phyloP scores from a whole-genome alignment of 116 monocot genomes.

The Cymodocea nodosa region DNA sequence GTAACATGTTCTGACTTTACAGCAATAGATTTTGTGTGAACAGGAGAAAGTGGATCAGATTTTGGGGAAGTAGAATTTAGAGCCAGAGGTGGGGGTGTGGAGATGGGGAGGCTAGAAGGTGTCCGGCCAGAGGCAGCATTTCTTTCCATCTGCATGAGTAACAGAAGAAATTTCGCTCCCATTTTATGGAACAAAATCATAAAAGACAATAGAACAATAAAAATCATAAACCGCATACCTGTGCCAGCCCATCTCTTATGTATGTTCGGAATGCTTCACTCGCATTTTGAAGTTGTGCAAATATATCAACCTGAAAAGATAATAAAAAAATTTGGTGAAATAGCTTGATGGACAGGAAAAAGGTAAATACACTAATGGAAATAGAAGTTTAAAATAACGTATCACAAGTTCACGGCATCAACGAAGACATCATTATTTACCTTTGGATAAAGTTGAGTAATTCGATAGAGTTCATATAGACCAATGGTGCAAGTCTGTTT shows the following conservation, averaged over 20 bases:
- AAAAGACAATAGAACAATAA: neutral
- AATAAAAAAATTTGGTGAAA: neutral
- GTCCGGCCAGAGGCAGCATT: conserved; percentile 85
- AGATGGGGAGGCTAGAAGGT: conserved; percentile 72
- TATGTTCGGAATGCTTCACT: conserved; percentile 98
- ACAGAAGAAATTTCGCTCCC: neutral
- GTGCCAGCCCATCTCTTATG: conserved; percentile 90
- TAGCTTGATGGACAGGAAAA: neutral
- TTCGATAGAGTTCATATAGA: conserved; percentile 84
- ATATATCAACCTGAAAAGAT: conserved; percentile 78
- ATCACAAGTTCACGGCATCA: neutral
- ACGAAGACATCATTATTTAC: conserved; percentile 13
- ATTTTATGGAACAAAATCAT: neutral
- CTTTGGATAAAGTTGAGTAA: conserved; percentile 94
- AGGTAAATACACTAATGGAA: neutral
- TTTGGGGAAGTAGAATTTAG: conserved; percentile 55
- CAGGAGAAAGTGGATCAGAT: conserved; percentile 57
- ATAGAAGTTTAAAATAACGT: neutral
- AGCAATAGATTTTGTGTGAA: conserved; percentile 50
- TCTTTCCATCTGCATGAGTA: conserved; percentile 75
- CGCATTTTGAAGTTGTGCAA: conserved; percentile 96
- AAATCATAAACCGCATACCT: conserved; percentile 27
- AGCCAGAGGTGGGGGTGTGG: conserved; percentile 82
- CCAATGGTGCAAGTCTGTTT: conserved; percentile 97
- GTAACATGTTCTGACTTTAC: conserved; percentile 28